Evolutionary conservation across 768 basidiomycete species (phyloP), one percentile per base, ranked within the genome.

Genomic region (Lactifluus pinguis): DNA sequence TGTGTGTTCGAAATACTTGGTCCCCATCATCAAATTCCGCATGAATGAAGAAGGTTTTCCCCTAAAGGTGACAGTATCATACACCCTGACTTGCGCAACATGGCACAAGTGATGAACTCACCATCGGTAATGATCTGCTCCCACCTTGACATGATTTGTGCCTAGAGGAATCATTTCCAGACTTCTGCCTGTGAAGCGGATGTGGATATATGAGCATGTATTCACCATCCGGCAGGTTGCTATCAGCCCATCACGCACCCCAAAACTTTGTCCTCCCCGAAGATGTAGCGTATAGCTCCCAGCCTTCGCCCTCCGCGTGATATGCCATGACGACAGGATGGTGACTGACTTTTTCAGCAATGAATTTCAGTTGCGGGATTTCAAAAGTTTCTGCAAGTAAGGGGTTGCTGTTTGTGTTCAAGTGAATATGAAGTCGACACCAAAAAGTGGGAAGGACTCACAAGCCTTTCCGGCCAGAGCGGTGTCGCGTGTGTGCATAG

Each of bases 361-460:
- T 79, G 68, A 92, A 89, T 59, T 81, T 84, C 82, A 89, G 85
- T 47, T 89, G 83, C 49, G 76, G 68, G 64, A 92, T 87, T 72
- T 95, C 92, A 62, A 88, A 95, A 2, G 92, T 93, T 72, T 95
- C 92, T 3, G 82, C 88, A 51, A 92, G 80, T 83, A 93, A 85
- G 1, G 92, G 92, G 65, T 91, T 94, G 67, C 89, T 92, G 59
- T 36, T 66, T 36, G 53, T 45, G 39, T 30, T 53, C 36, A 38
- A 34, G 30, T 63, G 50, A 61, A 17, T 49, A 49, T 17, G 13
- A 17, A 15, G 39, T n/a, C n/a, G 59, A 49, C 15, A 48, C 36
- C 29, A 48, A 55, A n/a, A 47, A 48, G 17, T 14, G 21, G 25
- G 41, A 17, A 15, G 49, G 48, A 80, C 87, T 74, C 69, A 91